A percentile compares a stretch with the other conserved stretches of the same genome.
Evolutionary conservation across 176 grass and related monocot genomes (phyloP).

Genomic region (Avena eriantha): DNA sequence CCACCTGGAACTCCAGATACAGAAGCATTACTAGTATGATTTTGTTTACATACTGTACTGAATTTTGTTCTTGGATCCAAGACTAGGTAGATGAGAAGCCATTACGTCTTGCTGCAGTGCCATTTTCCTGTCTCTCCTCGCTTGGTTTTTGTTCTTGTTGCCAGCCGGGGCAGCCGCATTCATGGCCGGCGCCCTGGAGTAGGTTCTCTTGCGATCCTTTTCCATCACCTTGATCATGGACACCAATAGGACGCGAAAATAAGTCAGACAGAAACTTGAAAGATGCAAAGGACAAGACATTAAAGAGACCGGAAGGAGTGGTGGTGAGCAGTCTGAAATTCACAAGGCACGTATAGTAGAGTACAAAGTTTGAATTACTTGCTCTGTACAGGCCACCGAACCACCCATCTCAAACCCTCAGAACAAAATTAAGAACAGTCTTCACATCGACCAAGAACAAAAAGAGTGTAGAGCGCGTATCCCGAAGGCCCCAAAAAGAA

Average conservation of each 20-base stretch:
- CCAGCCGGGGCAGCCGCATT: conserved; percentile 9
- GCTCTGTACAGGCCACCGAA: conserved; percentile 42
- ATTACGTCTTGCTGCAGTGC: conserved; percentile 87
- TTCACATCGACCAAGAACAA: conserved; percentile 2
- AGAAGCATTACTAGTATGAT: background rate
- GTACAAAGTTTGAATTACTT: conserved; percentile 61
- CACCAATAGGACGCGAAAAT: conserved; percentile 1
- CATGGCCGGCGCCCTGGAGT: conserved; percentile 42
- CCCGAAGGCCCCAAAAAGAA: conserved; percentile 30
- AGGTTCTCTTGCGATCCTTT: conserved; percentile 61
- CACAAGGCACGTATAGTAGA: no score
- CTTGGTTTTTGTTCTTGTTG: conserved; percentile 48
- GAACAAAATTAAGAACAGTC: conserved; percentile 15
- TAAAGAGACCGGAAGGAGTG: background rate
- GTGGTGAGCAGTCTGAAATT: no score
- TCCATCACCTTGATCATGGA: conserved; percentile 57
- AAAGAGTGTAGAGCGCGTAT: background rate
- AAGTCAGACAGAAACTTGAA: conserved; percentile 4
- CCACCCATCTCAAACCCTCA: conserved; percentile 60
- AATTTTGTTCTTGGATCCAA: background rate
- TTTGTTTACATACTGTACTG: background rate
- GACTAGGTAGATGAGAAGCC: background rate
- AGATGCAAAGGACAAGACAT: background rate
- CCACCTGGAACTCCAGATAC: conserved; percentile 57
- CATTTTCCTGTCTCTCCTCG: conserved; percentile 71